A percentile compares a stretch with the other conserved stretches of the same genome.
phyloP scores from a whole-genome alignment of 176 grass and related monocot genomes.

The Otatea glauca region DNA sequence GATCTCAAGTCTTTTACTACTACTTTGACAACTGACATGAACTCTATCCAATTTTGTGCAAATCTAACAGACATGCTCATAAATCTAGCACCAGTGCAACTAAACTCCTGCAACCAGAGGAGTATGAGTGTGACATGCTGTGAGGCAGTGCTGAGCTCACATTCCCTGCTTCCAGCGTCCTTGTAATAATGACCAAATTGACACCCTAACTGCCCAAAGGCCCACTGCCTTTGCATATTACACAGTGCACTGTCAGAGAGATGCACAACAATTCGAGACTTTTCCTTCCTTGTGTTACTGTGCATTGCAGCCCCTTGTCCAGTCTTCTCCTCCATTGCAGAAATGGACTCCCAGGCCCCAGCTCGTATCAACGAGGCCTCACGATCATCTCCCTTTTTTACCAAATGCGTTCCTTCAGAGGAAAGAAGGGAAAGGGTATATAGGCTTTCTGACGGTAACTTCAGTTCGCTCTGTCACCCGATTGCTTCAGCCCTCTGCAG shows the following conservation, averaged over 20 bases:
- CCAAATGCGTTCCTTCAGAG: conserved; percentile 27
- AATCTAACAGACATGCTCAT: background rate
- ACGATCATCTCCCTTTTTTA: background rate
- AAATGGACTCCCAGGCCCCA: too few relatives aligned
- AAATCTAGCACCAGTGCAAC: background rate
- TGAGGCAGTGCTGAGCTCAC: background rate
- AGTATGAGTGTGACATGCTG: background rate
- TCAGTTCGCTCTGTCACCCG: background rate
- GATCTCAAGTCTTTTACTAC: background rate
- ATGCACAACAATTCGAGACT: background rate
- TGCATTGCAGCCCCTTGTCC: background rate
- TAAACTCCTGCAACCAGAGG: background rate
- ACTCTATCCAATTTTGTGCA: background rate
- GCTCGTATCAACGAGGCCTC: background rate
- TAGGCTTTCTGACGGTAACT: conserved; percentile 21
- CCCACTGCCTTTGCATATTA: background rate
- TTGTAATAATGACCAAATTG: background rate
- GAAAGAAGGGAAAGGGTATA: background rate
- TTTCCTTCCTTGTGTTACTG: background rate
- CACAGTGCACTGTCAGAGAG: background rate
- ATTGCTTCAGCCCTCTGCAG: background rate
- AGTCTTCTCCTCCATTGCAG: background rate
- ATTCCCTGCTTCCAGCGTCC: background rate
- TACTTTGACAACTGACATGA: background rate
- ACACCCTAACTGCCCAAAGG: background rate